Base-by-base conservation (phyloP, 768 basidiomycete genomes). In the Leucocoprinus birnbaumii region DNA sequence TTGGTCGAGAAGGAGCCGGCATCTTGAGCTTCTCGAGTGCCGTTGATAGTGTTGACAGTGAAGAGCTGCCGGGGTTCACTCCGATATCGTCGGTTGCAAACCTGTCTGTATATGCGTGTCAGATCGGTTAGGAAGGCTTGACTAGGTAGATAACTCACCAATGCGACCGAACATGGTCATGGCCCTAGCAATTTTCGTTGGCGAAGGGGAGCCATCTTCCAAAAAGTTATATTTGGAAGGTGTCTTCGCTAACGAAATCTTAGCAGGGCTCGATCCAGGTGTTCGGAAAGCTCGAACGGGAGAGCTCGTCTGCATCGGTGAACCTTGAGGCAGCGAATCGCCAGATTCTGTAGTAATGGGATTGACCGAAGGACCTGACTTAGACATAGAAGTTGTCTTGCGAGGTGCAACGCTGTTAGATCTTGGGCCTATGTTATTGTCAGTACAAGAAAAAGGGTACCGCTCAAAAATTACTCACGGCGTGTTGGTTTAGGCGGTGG, bases 1-100 rank as follows among this genome's bases (percentile, higher is more conserved):
- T 87, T 1, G 89, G 87, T 40, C 87, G 67, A 21, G 74, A 75
- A 2, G 86, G 88, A 2, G 84, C 78, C 0, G 84, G 87, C 66
- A 80, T 79, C 24, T 77, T 75, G n/a, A 91, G 73, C 62, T 84
- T 87, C 63, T 89, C 84, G 24, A 91, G 69, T 2, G 89, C 89
- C 58, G 75, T 77, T 8, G 85, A 82, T 13, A 91, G 72, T 4
- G 78, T 86, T 3, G 82, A 81, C n/a, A 91, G 66, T 0, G 85
- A 80, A 3, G 81, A 79, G 14, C 63, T 62, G 19, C 19, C 35
- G 1, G 71, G 48, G 2, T 65, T 68, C 10, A 66, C 62, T 25
- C 55, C 56, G 13, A 61, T 54, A 41, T 63, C 57, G 14, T 60
- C 59, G 10, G 55, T 13, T 2, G 61, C 57, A 34, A 63, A 65